Conservation (phyloP, 176 grass and related monocot species). For the Cenchrus purpureus region DNA sequence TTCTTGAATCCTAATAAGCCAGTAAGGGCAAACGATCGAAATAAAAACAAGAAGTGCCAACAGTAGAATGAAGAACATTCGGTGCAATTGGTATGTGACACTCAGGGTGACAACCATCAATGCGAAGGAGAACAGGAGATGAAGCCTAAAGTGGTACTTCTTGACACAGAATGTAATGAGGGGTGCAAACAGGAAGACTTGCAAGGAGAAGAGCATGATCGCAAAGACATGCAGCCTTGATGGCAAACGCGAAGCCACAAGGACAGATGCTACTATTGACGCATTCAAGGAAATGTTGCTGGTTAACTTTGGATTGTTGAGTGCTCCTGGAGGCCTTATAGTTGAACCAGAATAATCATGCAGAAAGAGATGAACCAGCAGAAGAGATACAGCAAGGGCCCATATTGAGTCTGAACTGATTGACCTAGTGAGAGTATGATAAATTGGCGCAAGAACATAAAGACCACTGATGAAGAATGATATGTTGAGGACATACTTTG, state of each 20-base stretch:
- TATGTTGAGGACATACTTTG: slow-evolving; percentile 82
- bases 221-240: slow-evolving; percentile 92
- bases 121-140: slow-evolving; percentile 68
- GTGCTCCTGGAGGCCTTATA: slow-evolving; percentile 84
- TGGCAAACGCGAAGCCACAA: slow-evolving; percentile 82
- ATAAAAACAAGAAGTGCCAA: slow-evolving; percentile 74
- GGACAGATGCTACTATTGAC: slow-evolving; percentile 86
- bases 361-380: slow-evolving; percentile 86
- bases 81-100: slow-evolving; percentile 74
- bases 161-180: slow-evolving; percentile 88
- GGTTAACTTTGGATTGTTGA: slow-evolving; percentile 83
- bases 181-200: slow-evolving; percentile 90
- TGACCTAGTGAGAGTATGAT: slow-evolving; percentile 90
- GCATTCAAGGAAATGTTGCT: slow-evolving; percentile 95
- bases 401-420: slow-evolving; percentile 96
- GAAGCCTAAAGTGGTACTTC: slow-evolving; percentile 80
- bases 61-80: slow-evolving; percentile 68
- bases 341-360: slow-evolving; percentile 96
- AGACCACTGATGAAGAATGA: slow-evolving; percentile 87
- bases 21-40: slow-evolving; percentile 78
- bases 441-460: slow-evolving; percentile 87
- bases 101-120: slow-evolving; percentile 62
- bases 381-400: slow-evolving; percentile 78
- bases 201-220: slow-evolving; percentile 89
- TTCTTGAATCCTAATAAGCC: slow-evolving; percentile 97